Percentiles rank a stretch among this genome's conserved stretches.
Conservation (phyloP, 73 alveolate species). For the Paramecium caudatum region DNA sequence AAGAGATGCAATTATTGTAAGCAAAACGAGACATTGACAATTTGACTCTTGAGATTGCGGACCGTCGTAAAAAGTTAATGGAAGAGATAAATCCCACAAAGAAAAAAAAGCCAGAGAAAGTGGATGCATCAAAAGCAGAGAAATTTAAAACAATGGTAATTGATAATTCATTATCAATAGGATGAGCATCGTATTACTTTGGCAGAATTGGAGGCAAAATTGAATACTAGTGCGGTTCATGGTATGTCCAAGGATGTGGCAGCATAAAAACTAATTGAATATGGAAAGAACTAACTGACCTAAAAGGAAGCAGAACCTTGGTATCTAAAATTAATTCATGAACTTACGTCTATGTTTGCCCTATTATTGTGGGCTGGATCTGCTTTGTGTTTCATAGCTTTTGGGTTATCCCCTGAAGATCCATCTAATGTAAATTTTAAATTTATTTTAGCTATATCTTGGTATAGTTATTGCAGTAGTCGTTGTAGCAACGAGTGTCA, state of each 20-base stretch:
- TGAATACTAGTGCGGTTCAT: slow-evolving; percentile 57
- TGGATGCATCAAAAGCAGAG: slow-evolving; percentile 62
- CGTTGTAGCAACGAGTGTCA: slow-evolving; percentile 83
- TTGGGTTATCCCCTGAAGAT: slow-evolving; percentile 86
- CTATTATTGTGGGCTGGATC: slow-evolving; percentile 92
- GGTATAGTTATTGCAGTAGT: slow-evolving; percentile 91
- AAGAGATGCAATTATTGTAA: background rate
- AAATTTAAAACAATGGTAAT: slow-evolving; percentile 53
- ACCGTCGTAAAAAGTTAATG: background rate
- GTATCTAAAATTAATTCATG: slow-evolving; percentile 82
- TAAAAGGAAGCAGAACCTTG: slow-evolving; percentile 87
- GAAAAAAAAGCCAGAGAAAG: background rate
- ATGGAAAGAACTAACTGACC: slow-evolving; percentile 88
- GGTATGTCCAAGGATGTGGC: slow-evolving; percentile 71
- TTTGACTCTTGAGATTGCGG: slow-evolving; percentile 10
- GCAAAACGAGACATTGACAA: slow-evolving; percentile 48
- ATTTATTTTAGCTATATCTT: slow-evolving; percentile 76
- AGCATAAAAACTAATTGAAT: slow-evolving; percentile 68
- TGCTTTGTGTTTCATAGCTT: slow-evolving; percentile 86
- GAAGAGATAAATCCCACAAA: background rate
- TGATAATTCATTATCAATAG: background rate
- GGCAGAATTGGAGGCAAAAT: slow-evolving; percentile 49
- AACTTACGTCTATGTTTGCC: slow-evolving; percentile 85
- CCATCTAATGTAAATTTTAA: slow-evolving; percentile 76
- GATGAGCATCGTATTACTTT: slow-evolving; percentile 75